Percentiles rank a stretch among this genome's conserved stretches.
Evolutionary conservation across 108 stramenopile genomes (phyloP).

Genomic region (Nitzschia palea): DNA sequence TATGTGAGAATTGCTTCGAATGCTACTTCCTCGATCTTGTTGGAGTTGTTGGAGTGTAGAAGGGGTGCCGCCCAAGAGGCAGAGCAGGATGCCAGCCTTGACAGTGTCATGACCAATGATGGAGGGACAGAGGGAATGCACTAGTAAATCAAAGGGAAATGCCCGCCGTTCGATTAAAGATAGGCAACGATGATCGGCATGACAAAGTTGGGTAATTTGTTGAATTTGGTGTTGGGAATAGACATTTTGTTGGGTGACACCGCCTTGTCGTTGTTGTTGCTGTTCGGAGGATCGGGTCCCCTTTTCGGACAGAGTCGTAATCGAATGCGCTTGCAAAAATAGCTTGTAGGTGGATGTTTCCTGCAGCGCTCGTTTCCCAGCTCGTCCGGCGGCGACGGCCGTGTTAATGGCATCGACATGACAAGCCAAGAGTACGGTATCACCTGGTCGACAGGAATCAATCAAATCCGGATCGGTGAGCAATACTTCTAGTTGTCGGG

Average conservation of each 20-base stretch:
- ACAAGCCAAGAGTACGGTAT: conserved; percentile 89
- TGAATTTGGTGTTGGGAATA: conserved; percentile 73
- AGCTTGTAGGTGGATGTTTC: conserved; percentile 88
- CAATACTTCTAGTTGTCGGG: conserved; percentile 89
- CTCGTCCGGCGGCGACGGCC: conserved; percentile 75
- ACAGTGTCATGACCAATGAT: conserved; percentile 98
- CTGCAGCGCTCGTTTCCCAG: conserved; percentile 74
- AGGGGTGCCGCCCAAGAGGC: conserved; percentile 93
- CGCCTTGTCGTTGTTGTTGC: conserved; percentile 32
- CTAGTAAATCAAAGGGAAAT: conserved; percentile 92
- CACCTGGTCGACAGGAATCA: conserved; percentile 94
- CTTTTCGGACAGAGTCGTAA: conserved; percentile 57
- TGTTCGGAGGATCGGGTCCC: conserved; percentile 9
- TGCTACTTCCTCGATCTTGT: conserved; percentile 41
- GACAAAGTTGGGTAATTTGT: conserved; percentile 74
- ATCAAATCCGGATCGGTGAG: conserved; percentile 80
- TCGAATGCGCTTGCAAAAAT: conserved; percentile 87
- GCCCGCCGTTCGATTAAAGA: conserved; percentile 70
- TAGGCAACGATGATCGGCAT: conserved; percentile 86
- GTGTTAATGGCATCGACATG: conserved; percentile 89
- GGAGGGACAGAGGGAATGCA: conserved; percentile 89
- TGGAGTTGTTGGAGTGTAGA: conserved; percentile 30
- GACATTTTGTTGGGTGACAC: conserved; percentile 26
- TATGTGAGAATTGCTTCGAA: conserved; percentile 78
- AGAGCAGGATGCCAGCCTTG: conserved; percentile 96